These are phyloP conservation scores for Barnettozyma vustinii DNA, from an alignment of 805 yeast genomes.

Conservation along the genomic window DNA sequence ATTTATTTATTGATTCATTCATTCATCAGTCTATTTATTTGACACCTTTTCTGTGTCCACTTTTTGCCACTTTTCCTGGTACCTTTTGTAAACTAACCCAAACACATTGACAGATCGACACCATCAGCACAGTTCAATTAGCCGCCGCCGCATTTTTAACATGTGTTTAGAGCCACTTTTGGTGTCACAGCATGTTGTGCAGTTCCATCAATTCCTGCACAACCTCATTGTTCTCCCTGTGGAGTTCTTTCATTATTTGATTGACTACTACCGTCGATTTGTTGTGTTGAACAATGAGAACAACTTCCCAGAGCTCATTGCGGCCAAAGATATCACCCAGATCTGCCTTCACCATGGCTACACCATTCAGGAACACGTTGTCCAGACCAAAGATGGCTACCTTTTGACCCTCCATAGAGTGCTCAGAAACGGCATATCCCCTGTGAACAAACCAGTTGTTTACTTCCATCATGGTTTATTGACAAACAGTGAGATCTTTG, in stretches of 20 bases:
- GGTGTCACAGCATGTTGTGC: not conserved
- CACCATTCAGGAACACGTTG: constrained; percentile 68
- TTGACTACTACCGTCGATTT: not conserved
- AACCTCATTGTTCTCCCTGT: not conserved
- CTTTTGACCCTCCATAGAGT: constrained; percentile 67
- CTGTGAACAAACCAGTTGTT: constrained; percentile 47
- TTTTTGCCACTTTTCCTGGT: not conserved
- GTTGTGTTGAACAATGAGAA: not conserved
- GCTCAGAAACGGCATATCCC: constrained; percentile 27
- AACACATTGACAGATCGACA: not conserved
- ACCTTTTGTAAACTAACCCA: not conserved
- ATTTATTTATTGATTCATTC: not conserved
- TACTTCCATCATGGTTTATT: constrained; percentile 89
- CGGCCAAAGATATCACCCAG: constrained; percentile 6
- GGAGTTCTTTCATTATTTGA: not conserved
- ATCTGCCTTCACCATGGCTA: constrained; percentile 44
- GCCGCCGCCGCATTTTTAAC: not conserved
- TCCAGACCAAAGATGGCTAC: constrained; percentile 72
- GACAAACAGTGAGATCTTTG: constrained; percentile 52
- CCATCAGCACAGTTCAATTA: not conserved
- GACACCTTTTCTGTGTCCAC: not conserved
- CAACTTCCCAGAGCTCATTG: not conserved
- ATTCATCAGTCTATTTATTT: not conserved
- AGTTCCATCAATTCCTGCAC: not conserved
- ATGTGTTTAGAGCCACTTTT: not conserved